Evolutionary conservation across 2,329 filamentous ascomycete genomes (phyloP), one percentile per base, ranked within the genome.

Genomic region (Bisporella sp.): DNA sequence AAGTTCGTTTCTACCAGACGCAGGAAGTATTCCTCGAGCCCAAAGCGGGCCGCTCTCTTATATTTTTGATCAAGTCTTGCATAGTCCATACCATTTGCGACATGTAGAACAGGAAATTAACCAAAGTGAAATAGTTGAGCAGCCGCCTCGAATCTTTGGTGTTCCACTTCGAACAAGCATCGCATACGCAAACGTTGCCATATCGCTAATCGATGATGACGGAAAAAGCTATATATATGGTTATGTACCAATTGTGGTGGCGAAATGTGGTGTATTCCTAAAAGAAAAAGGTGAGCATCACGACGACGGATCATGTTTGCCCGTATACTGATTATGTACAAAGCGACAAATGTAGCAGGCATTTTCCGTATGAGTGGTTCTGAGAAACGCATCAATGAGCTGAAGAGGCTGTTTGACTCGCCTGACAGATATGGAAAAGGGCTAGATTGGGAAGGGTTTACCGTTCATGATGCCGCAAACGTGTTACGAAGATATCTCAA

Each of bases 141-240:
- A 56, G 50, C 73, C 78, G 4, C 81, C 82, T 53, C 90, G 91
- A 58, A 97, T 99, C 56, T 99, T 99, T 67, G 93, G 93, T 48
- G 84, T 99, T 33, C 90, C 93, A 39, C 78, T 99, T 52, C 88
- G 90, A 62, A 84, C 91, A 64, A 97, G 92, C 71, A 97, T 99
- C 68, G 87, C 87, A 53, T 97, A 99, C 68, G 93, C 93, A 52
- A 99, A 97, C 65, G 93, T 99, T 54, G 93, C 93, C 57, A 99
- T 99, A 63, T 97, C 92, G 28, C 79, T 99, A 31, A 87, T 93
- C 58, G 91, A 97, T 66, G 89, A 92, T 58, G 80, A 93, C 58
- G 92, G 92, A 32, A 83, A 93, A 68, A 96, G 89, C 71, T 97
- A 96, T 68, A 96, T 97, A 48, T 99, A 97, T 68, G 93, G 93